Base-by-base conservation (phyloP, 1,139 yeast species). In the Zygoascus sp. region DNA sequence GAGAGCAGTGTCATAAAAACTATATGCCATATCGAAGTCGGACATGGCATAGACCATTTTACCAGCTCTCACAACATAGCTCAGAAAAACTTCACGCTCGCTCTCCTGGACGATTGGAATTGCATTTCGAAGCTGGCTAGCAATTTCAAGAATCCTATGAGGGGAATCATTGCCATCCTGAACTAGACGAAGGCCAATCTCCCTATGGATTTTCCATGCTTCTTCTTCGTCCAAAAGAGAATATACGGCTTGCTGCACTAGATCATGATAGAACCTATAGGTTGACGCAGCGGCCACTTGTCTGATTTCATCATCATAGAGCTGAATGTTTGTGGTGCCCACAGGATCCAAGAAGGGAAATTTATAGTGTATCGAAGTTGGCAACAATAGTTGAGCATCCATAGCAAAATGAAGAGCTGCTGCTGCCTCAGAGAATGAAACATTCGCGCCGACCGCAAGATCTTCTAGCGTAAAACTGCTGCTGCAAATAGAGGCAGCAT, bases 351-450 rank as follows among this genome's bases (percentile, higher is more conserved):
- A 72, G 51, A 75, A 74, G 4, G 81, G 80, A 27, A 75, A 63
- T 53, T 76, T 77, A 57, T 76, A 76, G 51, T 69, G 71, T 1
- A 74, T 63, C 19, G 73, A 70, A 9, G 69, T 62, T 1, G 80
- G 77, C 1, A 60, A 54, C 6, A 77, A 55, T 1, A 75, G 45
- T 32, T 65, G 63, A 11, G 63, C 49, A 30, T 69, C 68, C 16
- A 70, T 58, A 15, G 73, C 72, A 32, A 67, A 56, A 32, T 66
- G 68, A 7, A 77, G 50, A 4, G 72, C 61, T 53, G 60, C 32
- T 40, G 62, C 53, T 61, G 63, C 62, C 15, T 58, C 61, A 2
- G 61, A 55, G 40, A 57, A 54, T 0, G 76, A 59, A 23, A 63
- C 57, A 2, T 65, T 65, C 1, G 76, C 62, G 2, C 73, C 77